Evolutionary conservation across 2,329 filamentous ascomycete species (phyloP).

Genomic region (Chaetomium sp.): DNA sequence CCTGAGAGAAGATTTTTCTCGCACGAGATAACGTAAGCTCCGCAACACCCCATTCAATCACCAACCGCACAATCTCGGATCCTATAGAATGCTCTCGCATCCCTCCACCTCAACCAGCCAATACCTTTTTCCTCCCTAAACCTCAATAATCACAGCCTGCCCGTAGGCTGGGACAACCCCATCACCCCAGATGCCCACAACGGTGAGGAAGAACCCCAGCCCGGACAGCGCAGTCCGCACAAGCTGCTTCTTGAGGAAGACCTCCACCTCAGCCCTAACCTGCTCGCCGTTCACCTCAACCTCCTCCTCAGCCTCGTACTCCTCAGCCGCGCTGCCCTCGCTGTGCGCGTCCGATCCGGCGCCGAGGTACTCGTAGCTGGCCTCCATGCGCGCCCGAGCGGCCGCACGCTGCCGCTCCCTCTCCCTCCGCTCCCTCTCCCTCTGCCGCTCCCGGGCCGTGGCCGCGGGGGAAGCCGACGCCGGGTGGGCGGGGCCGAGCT

Average conservation of each 20-base stretch:
- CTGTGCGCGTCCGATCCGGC: constrained; percentile 35
- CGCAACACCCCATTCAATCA: background rate
- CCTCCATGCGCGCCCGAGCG: constrained; percentile 59
- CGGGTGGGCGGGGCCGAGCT: constrained; percentile 27
- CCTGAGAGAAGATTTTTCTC: constrained; percentile 7
- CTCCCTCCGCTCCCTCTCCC: constrained; percentile 25
- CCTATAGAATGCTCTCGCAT: background rate
- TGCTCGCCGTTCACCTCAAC: constrained; percentile 64
- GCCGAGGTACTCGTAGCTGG: constrained; percentile 68
- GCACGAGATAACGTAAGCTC: background rate
- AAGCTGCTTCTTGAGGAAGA: constrained; percentile 56
- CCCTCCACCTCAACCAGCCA: background rate
- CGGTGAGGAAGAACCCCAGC: constrained; percentile 61
- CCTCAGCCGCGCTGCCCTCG: constrained; percentile 50
- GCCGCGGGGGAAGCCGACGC: constrained; percentile 30
- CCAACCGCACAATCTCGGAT: background rate
- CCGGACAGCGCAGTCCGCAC: constrained; percentile 57
- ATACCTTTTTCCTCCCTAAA: background rate
- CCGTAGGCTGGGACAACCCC: constrained; percentile 42
- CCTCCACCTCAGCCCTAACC: constrained; percentile 58
- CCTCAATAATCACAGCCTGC: constrained; percentile 27
- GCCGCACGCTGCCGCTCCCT: constrained; percentile 32
- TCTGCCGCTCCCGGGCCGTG: background rate
- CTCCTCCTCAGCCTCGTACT: constrained; percentile 45
- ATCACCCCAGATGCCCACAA: constrained; percentile 69